Base-by-base conservation (phyloP, 1,284 basidiomycete genomes). In the Cryptococcus hybrid region DNA sequence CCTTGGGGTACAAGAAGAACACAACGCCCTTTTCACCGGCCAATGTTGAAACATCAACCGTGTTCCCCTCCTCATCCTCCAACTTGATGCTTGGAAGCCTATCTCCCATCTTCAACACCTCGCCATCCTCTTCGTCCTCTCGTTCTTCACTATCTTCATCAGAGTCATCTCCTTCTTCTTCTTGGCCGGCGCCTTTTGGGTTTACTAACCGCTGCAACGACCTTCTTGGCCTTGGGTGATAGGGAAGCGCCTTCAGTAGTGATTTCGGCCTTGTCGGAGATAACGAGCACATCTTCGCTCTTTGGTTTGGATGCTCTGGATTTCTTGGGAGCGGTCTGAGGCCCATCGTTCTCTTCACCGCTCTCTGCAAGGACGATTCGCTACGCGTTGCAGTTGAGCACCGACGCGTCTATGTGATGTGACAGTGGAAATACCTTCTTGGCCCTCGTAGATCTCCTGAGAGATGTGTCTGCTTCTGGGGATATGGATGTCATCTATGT, bases 1-100 rank as follows among this genome's bases (percentile, higher is more conserved):
- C 74, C 68, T 76, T 78, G 35, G 79, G 79, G 67, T 80, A 81
- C 35, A 92, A 79, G 81, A 95, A 94, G 61, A 95, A 75, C 37
- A 95, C 84, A 5, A 89, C 83, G 1, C 90, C 91, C 69, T 86
- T 85, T 61, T 89, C 86, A 12, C 79, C 79, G 7, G 68, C 66
- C 36, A 77, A 53, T 6, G 53, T 63, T 13, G 62, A 57, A 15
- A 80, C 66, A 51, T 78, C 68, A n/a, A 80, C 74, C 8, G 78
- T 75, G 44, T 71, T 61, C 35, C 70, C 78, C 34, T 68, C 68
- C 61, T 80, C 69, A 73, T 89, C 88, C 79, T 90, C 86, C 60
- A 97, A 80, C 3, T 80, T 84, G 60, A 94, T 70, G 3, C 82
- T 83, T 1, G 92, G 92, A 44, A 97, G 80, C n/a, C 77, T 74